These are phyloP conservation scores for Metarhizium guizhouense DNA, from an alignment of 2,329 filamentous ascomycete genomes.

Conservation along the genomic window DNA sequence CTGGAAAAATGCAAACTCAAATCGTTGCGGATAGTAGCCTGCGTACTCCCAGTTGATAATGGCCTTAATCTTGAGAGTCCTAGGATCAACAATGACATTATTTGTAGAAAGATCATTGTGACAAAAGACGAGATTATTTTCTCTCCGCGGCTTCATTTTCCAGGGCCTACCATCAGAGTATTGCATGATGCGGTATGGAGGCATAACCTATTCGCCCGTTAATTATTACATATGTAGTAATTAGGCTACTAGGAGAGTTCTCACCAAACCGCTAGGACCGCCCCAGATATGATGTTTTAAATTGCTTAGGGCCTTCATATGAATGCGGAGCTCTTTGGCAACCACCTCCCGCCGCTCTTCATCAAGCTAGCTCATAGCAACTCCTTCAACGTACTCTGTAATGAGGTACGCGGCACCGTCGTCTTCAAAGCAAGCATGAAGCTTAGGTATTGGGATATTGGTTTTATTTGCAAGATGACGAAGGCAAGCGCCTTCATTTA, in stretches of 20 bases:
- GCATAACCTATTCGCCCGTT: constrained; percentile 6
- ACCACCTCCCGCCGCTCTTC: constrained; percentile 1
- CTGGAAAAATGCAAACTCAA: constrained; percentile 17
- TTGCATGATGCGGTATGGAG: constrained; percentile 8
- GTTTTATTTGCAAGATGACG: constrained; percentile 9
- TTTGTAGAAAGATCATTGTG: not conserved
- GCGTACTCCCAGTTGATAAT: constrained; percentile 30
- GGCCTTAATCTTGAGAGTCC: constrained; percentile 20
- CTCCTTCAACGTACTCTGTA: constrained; percentile 10
- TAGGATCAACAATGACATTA: not conserved
- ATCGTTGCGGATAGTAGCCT: constrained; percentile 22
- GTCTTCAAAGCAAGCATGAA: constrained; percentile 11
- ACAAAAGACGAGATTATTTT: constrained; percentile 9
- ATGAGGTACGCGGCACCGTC: constrained; percentile 9
- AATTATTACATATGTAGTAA: not conserved
- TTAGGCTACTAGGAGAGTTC: not conserved
- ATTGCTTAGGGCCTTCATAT: constrained; percentile 3
- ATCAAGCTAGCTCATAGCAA: constrained; percentile 7
- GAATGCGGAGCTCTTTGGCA: constrained; percentile 2
- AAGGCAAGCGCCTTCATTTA: constrained; percentile 10
- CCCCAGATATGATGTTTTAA: constrained; percentile 8
- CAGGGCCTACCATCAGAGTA: constrained; percentile 1
- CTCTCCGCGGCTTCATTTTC: constrained; percentile 6
- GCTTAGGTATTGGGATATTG: constrained; percentile 9
- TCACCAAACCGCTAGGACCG: constrained; percentile 6